phyloP scores from a whole-genome alignment of 768 basidiomycete species.

The Leccinellum luteum region DNA sequence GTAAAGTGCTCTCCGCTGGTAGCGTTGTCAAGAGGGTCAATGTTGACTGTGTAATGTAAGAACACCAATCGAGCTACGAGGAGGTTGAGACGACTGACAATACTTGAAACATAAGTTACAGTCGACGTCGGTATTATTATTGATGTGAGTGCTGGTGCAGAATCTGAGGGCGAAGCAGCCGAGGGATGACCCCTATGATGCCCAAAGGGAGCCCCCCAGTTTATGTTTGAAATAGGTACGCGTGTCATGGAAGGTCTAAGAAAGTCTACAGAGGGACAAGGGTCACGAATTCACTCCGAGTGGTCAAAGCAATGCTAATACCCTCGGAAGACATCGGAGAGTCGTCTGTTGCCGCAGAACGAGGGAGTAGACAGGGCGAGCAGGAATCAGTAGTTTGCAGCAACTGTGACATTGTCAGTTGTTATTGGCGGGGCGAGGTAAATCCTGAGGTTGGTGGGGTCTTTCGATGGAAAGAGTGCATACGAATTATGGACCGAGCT shows the following conservation, averaged over 20 bases:
- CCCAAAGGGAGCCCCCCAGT: background rate
- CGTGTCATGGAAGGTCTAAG: background rate
- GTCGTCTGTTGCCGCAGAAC: background rate
- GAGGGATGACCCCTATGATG: background rate
- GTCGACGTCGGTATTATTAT: background rate
- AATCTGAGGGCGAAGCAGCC: background rate
- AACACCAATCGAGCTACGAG: background rate
- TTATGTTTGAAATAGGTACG: background rate
- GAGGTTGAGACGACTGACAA: background rate
- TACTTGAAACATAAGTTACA: background rate
- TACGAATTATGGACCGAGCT: background rate
- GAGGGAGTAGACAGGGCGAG: background rate
- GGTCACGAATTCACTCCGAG: background rate
- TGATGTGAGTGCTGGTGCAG: background rate
- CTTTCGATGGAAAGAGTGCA: background rate
- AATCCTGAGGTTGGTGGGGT: background rate
- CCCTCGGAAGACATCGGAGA: background rate
- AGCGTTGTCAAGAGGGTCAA: constrained; percentile 3
- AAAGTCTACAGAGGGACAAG: background rate
- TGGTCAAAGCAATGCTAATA: background rate
- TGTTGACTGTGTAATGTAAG: background rate
- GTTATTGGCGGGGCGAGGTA: background rate
- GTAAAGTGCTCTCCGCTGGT: background rate
- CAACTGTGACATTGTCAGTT: background rate
- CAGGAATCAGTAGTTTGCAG: background rate